Evolutionary conservation across 306 rosid genomes (phyloP).

Genomic region (barrel medic (Medicago truncatula)): MtrunA17r5.0-ANR NC_053048.1:12559001-12559500

Average conservation of each 20-base stretch:
- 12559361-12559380: too few species aligned
- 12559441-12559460: too few species aligned
- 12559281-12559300: too few species aligned
- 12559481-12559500: too few species aligned
- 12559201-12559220: neutral
- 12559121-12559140: constrained; percentile 34
- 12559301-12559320: too few species aligned
- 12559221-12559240: neutral
- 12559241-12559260: neutral
- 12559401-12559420: too few species aligned
- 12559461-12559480: too few species aligned
- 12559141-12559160: constrained; percentile 63
- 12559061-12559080: neutral
- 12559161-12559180: constrained; percentile 28
- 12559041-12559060: constrained; percentile 7
- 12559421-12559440: too few species aligned
- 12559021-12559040: constrained; percentile 37
- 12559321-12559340: too few species aligned
- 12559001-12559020: constrained; percentile 52
- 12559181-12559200: neutral
- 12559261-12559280: neutral
- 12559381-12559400: too few species aligned
- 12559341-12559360: too few species aligned
- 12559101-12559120: constrained; percentile 18
- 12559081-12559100: constrained; percentile 22